Base-by-base conservation (phyloP, 2,329 filamentous ascomycete species). In the Lomentospora prolificans region DNA sequence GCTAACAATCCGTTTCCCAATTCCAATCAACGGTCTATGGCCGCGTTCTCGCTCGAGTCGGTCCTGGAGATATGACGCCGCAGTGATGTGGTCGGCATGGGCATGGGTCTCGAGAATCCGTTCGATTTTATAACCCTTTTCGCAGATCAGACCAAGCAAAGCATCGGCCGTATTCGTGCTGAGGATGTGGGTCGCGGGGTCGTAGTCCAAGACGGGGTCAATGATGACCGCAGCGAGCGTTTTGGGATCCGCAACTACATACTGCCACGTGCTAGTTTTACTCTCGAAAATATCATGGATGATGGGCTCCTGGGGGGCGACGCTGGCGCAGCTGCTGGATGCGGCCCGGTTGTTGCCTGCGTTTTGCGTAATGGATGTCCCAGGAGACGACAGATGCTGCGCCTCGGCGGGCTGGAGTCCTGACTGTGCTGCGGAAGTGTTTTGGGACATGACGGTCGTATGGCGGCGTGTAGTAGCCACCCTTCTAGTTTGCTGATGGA, bases 41-140 rank as follows among this genome's bases (percentile, higher is more conserved):
- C 64, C 67, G 46, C 75, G 70, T 0, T 55, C 53, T 6, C 67
- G 58, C 0, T 64, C 59, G 0, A 84, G 69, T 2, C 62, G 64
- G 0, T 65, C 64, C 60, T 82, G 79, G 0, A 86, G 70, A 62
- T 85, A 86, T 3, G 72, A 71, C 0, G 81, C 72, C 0, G 82
- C 76, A 0, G 80, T 85, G 0, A 85, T 59, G 58, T 85, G 81
- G 56, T 85, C 79, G 3, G 80, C 80, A 58, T 84, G 79, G 0
- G 72, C 76, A 62, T 86, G 82, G 0, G 83, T 86, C 60, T 86
- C 83, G 2, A 86, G 71, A 17, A 86, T 79, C 41, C 65, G 68
- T 0, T 70, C 67, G 8, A 85, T 62, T 0, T 59, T 71, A 62
- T 82, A 84, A 1, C 67, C 67, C 1, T 77, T 64, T 1, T 74